Conservation (phyloP, 306 rosid genomes). For the Gastrolobium villosum region DNA sequence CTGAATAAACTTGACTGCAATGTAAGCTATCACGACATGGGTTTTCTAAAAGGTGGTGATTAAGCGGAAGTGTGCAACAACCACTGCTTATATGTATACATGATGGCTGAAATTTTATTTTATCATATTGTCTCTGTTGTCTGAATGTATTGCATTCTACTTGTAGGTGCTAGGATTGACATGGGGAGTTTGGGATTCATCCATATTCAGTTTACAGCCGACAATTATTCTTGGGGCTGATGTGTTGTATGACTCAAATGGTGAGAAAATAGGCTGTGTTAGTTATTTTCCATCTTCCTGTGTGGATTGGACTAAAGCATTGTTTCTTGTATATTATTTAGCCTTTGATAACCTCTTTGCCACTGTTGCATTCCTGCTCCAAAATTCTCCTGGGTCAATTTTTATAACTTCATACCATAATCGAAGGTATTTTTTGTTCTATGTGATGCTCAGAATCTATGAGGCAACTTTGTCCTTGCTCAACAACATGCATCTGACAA, state of each 20-base stretch:
- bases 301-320: constrained; percentile 46
- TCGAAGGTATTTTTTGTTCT: constrained; percentile 66
- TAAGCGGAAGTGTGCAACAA: not conserved
- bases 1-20: constrained; percentile 78
- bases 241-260: constrained; percentile 80
- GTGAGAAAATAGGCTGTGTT: constrained; percentile 55
- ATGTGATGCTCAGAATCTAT: constrained; percentile 20
- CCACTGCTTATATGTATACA: not conserved
- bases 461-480: constrained; percentile 33
- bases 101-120: constrained; percentile 12
- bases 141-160: constrained; percentile 34
- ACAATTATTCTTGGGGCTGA: constrained; percentile 87
- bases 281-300: constrained; percentile 25
- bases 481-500: not conserved
- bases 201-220: constrained; percentile 72
- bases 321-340: constrained; percentile 50
- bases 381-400: constrained; percentile 72
- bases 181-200: constrained; percentile 93
- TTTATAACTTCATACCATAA: constrained; percentile 86
- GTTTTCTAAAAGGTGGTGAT: constrained; percentile 5
- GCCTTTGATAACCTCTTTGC: constrained; percentile 93
- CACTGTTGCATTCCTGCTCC: constrained; percentile 77
- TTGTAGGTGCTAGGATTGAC: constrained; percentile 80
- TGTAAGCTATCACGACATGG: constrained; percentile 59
- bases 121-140: constrained; percentile 10